phyloP scores from a whole-genome alignment of 2,329 filamentous ascomycete species.

The Ilyonectria mors-panacis region DNA sequence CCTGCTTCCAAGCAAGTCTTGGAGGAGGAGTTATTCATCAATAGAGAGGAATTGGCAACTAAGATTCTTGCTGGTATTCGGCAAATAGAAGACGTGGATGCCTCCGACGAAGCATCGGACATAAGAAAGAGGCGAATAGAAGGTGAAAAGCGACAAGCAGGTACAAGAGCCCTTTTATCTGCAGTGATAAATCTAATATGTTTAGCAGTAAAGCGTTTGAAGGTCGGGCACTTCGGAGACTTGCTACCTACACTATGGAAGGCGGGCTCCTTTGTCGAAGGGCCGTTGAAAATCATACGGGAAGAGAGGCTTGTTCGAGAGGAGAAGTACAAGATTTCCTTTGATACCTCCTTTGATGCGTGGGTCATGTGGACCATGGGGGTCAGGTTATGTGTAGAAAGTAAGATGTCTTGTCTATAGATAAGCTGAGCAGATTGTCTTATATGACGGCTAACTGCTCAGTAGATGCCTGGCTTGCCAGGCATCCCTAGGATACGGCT shows the following conservation, averaged over 20 bases:
- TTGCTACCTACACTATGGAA: not conserved
- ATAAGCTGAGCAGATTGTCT: too few relatives aligned
- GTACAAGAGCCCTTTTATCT: not conserved
- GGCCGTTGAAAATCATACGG: not conserved
- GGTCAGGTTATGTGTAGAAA: too few relatives aligned
- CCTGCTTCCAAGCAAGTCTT: not conserved
- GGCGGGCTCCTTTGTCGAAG: not conserved
- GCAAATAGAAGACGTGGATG: not conserved
- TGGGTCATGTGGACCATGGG: too few relatives aligned
- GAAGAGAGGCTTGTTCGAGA: slow-evolving; percentile 1
- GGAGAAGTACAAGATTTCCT: slow-evolving; percentile 15
- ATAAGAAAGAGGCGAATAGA: not conserved
- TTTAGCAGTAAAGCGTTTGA: not conserved
- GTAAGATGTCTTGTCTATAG: too few relatives aligned
- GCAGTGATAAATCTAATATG: not conserved
- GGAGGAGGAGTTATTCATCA: not conserved
- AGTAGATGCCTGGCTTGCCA: too few relatives aligned
- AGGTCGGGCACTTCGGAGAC: not conserved
- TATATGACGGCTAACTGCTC: too few relatives aligned
- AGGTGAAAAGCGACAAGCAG: not conserved
- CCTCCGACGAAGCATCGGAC: not conserved
- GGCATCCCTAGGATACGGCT: too few relatives aligned
- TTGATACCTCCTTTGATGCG: slow-evolving; percentile 7
- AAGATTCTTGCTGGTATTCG: not conserved
- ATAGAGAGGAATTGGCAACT: not conserved